Evolutionary conservation across 108 stramenopile genomes (phyloP).

Genomic region (Mayamaea pseudoterrestris): DNA sequence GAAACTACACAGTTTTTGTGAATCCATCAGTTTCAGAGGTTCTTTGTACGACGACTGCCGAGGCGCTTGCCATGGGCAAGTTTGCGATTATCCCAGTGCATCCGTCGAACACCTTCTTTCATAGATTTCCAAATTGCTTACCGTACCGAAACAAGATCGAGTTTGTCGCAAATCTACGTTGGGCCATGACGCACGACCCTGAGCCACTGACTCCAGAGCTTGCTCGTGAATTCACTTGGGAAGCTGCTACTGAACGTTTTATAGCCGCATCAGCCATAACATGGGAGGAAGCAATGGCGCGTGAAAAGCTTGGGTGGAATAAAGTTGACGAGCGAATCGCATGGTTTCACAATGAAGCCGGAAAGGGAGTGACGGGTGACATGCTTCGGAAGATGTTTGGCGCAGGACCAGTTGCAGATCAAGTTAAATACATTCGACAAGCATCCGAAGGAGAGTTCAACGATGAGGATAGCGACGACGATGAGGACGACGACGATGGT

Average conservation of each 20-base stretch:
- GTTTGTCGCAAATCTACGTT: constrained; percentile 59
- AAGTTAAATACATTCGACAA: constrained; percentile 43
- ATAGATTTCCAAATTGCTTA: constrained; percentile 69
- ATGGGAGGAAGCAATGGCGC: constrained; percentile 33
- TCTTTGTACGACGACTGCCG: constrained; percentile 71
- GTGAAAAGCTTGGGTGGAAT: constrained; percentile 31
- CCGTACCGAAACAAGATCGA: constrained; percentile 56
- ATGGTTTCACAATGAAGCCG: constrained; percentile 61
- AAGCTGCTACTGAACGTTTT: constrained; percentile 71
- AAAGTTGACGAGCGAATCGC: constrained; percentile 69
- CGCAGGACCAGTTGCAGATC: constrained; percentile 50
- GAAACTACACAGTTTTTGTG: constrained; percentile 62
- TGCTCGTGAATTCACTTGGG: constrained; percentile 59
- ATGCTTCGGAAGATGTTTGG: constrained; percentile 51
- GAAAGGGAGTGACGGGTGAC: constrained; percentile 59
- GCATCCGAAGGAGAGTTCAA: too few species aligned
- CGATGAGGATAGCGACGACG: constrained; percentile 2
- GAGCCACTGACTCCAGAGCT: constrained; percentile 48
- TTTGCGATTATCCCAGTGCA: constrained; percentile 66
- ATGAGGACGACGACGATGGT: constrained; percentile 4
- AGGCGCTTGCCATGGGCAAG: constrained; percentile 73
- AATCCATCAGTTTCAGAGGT: constrained; percentile 81
- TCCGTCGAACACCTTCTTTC: constrained; percentile 62
- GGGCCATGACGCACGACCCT: constrained; percentile 72
- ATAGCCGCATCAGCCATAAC: constrained; percentile 57